Evolutionary conservation across 805 yeast genomes (phyloP).

Genomic region (Candida sonorensis): DNA sequence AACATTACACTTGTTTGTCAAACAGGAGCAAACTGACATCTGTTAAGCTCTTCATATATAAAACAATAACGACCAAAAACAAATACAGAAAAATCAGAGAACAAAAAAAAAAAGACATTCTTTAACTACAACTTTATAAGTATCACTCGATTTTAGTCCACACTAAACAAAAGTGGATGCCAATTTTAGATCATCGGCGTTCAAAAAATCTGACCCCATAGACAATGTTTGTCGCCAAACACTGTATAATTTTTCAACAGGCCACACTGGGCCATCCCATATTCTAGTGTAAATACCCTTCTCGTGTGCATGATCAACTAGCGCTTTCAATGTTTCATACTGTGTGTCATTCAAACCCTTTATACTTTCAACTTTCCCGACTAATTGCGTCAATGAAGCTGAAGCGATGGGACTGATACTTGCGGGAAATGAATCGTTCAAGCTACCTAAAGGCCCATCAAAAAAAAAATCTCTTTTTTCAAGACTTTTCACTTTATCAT

Average conservation of each 20-base stretch:
- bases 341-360: slow-evolving; percentile 30
- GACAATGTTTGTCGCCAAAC: slow-evolving; percentile 42
- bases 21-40: too few relatives aligned
- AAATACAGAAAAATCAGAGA: too few relatives aligned
- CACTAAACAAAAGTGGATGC: slow-evolving; percentile 4
- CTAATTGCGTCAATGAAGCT: slow-evolving; percentile 15
- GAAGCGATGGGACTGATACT: slow-evolving; percentile 28
- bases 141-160: too few relatives aligned
- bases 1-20: too few relatives aligned
- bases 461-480: slow-evolving; percentile 33
- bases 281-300: slow-evolving; percentile 48
- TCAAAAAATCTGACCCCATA: slow-evolving; percentile 47
- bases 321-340: slow-evolving; percentile 16
- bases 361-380: slow-evolving; percentile 11
- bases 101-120: too few relatives aligned
- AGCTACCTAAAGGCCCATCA: slow-evolving; percentile 42
- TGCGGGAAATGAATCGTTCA: slow-evolving; percentile 11
- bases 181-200: slow-evolving; percentile 47
- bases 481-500: slow-evolving; percentile 24
- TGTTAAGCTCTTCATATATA: too few relatives aligned
- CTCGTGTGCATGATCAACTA: slow-evolving; percentile 38
- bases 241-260: slow-evolving; percentile 32
- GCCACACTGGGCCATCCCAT: slow-evolving; percentile 71
- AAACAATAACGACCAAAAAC: too few relatives aligned
- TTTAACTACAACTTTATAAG: not conserved